Base-by-base conservation (phyloP, 768 basidiomycete species). In the Dentipellis sp. region DNA sequence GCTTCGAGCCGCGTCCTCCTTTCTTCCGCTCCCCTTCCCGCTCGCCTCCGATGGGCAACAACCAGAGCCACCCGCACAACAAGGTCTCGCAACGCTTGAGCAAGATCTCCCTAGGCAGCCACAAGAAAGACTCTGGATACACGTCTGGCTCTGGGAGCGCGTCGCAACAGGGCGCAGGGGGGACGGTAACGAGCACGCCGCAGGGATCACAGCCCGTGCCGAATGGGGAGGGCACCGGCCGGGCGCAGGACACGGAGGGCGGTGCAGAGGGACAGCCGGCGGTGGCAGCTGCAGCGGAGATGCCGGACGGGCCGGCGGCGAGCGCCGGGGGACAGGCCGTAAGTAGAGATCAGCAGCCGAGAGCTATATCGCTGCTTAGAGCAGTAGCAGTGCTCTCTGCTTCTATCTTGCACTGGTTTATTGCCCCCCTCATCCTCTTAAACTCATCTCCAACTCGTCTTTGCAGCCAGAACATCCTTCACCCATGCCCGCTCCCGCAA, bases 401-500 rank as follows among this genome's bases (percentile, higher is more conserved):
- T 23, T 16, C 38, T 19, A 45, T 40, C 39, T 21, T 49, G 38
- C 57, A 19, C 35, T 21, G 29, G 37, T 36, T 55, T 21, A 29
- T 4, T 19, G 36, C 23, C 10, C 19, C 39, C 50, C 19, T 37
- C n/a, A 29, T 50, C 35, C 29, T 29, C 29, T n/a, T 50, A 14
- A 16, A 14, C 19, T 39, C 50, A 52, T 10, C 52, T 16, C 40
- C 52, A 1, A 12, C 56, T 4, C 52, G 4, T 40, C 3, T 23
- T 56, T 29, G 48, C 37, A 60, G 14, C 17, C 21, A 19, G 50
- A 59, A 29, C 36, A 53, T 11, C 42, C 38, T 4, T 10, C 19
- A 39, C 39, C 37, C 39, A 72, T 72, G 72, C 54, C 70, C 52
- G 64, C 67, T 40, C 58, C 72, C 19, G 53, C 68, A 36, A 75